Percentiles rank a stretch among this genome's conserved stretches.
phyloP scores from a whole-genome alignment of 2,329 filamentous ascomycete genomes.

The Penicillium occitanis region DNA sequence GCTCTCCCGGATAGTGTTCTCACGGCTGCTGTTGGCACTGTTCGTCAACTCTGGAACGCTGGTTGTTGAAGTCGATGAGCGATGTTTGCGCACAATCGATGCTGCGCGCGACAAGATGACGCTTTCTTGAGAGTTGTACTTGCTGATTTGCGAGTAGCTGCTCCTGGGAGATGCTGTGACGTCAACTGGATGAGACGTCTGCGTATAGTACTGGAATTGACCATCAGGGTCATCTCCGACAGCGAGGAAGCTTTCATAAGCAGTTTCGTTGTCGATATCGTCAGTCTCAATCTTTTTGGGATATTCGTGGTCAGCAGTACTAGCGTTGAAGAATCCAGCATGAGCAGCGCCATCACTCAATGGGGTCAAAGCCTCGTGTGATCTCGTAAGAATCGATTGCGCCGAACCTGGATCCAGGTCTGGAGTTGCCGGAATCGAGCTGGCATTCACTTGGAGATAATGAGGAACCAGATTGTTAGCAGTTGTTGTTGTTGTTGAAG shows the following conservation, averaged over 20 bases:
- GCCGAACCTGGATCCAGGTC: conserved; percentile 37
- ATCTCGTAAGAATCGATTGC: conserved; percentile 29
- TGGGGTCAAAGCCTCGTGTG: conserved; percentile 34
- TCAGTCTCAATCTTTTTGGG: conserved; percentile 37
- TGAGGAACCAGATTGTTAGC: conserved; percentile 21
- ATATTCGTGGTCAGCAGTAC: conserved; percentile 28
- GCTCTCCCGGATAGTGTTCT: conserved; percentile 30
- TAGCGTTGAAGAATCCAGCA: conserved; percentile 28
- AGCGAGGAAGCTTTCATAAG: conserved; percentile 45
- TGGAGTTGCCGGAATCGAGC: conserved; percentile 31
- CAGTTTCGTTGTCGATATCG: conserved; percentile 33
- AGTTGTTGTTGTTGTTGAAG: not conserved
- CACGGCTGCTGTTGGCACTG: conserved; percentile 43
- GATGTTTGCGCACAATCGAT: conserved; percentile 49
- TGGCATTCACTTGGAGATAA: conserved; percentile 25
- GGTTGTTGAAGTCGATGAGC: conserved; percentile 48
- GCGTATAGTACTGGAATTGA: conserved; percentile 48
- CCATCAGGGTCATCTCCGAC: conserved; percentile 49
- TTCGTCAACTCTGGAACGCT: conserved; percentile 48
- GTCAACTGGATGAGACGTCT: conserved; percentile 44
- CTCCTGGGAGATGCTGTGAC: conserved; percentile 45
- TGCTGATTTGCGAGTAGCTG: conserved; percentile 55
- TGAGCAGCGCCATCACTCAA: conserved; percentile 31
- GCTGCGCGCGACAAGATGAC: conserved; percentile 53
- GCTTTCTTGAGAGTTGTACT: conserved; percentile 58